phyloP scores from a whole-genome alignment of 106 monocot genomes.

The Dendrobium officinale region DNA sequence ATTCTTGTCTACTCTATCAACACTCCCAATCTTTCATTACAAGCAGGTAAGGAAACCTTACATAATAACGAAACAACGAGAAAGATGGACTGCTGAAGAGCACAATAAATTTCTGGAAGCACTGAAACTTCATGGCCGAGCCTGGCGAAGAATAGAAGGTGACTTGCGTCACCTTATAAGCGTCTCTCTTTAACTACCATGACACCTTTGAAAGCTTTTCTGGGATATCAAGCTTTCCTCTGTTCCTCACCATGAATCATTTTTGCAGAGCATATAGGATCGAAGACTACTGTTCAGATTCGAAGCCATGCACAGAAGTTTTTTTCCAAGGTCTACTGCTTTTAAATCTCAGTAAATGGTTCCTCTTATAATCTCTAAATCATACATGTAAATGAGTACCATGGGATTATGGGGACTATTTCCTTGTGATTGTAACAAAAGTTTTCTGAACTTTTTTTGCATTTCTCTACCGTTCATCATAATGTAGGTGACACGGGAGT shows the following conservation, averaged over 20 bases:
- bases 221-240: no score
- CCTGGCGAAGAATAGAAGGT: constrained; percentile 28
- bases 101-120: constrained; percentile 23
- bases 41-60: constrained; percentile 27
- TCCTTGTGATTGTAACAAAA: no score
- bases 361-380: background rate
- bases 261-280: constrained; percentile 19
- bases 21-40: background rate
- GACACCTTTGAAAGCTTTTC: no score
- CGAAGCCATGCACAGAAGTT: constrained; percentile 31
- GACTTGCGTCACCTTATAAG: background rate
- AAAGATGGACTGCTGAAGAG: constrained; percentile 24
- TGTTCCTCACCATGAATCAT: background rate
- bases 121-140: constrained; percentile 18
- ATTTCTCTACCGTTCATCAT: background rate
- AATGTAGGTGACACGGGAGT: constrained; percentile 42
- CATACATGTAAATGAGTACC: background rate
- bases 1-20: background rate
- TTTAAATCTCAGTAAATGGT: background rate
- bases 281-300: constrained; percentile 23
- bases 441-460: no score
- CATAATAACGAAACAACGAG: constrained; percentile 23
- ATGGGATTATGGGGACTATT: no score
- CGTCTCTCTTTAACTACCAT: background rate
- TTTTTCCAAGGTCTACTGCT: constrained; percentile 20